Percentiles rank a stretch among this genome's conserved stretches.
phyloP scores from a whole-genome alignment of 495 filamentous ascomycete genomes.

The Lentithecium fluviatile region DNA sequence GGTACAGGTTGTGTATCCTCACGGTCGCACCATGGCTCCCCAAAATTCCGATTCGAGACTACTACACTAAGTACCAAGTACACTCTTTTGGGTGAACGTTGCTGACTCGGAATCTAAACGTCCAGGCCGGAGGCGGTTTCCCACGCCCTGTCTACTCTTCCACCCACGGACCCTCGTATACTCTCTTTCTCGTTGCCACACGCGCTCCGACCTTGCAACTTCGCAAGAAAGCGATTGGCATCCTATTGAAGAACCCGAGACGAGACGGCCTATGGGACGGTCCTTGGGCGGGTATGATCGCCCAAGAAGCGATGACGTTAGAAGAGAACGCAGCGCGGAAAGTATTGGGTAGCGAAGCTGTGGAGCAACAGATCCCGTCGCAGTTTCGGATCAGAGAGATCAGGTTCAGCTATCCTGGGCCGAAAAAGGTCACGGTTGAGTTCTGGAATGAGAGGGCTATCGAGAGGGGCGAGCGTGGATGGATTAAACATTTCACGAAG shows the following conservation, averaged over 20 bases:
- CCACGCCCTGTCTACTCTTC: neutral
- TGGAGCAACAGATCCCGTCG: neutral
- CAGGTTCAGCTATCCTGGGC: neutral
- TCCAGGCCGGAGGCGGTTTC: too few species aligned
- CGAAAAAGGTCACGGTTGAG: neutral
- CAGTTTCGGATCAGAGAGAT: neutral
- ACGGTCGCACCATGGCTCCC: too few species aligned
- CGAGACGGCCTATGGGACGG: constrained; percentile 27
- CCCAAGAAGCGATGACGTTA: constrained; percentile 15
- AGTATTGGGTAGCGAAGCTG: neutral
- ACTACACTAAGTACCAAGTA: too few species aligned
- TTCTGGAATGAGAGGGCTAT: neutral
- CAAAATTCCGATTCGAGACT: too few species aligned
- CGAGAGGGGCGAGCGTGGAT: neutral
- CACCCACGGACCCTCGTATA: neutral
- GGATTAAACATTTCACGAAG: neutral
- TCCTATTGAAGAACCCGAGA: constrained; percentile 15
- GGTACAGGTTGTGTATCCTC: too few species aligned
- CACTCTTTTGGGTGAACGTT: too few species aligned
- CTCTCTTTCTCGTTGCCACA: constrained; percentile 5
- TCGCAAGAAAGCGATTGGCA: constrained; percentile 9
- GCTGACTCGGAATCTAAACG: neutral
- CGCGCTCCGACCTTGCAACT: neutral
- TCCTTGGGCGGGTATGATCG: constrained; percentile 17
- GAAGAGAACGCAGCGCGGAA: constrained; percentile 6